Evolutionary conservation across 257 asterid species (phyloP).

Genomic region (Solanum piurae): DNA sequence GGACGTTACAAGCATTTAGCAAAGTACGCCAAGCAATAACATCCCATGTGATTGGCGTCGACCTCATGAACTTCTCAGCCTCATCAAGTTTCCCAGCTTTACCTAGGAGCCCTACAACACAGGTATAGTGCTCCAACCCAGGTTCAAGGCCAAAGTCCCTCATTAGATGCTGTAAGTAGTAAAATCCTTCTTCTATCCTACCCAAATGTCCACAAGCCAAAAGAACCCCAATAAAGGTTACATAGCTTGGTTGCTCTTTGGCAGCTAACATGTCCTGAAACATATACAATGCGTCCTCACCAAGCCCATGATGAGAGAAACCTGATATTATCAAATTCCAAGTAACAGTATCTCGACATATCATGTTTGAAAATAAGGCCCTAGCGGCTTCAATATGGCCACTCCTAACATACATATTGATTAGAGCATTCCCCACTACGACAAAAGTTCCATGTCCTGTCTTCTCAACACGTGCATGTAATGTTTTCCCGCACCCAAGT

Average conservation of each 20-base stretch:
- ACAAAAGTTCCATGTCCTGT: conserved; percentile 38
- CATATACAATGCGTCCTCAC: conserved; percentile 44
- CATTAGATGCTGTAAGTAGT: conserved; percentile 51
- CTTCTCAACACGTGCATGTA: conserved; percentile 55
- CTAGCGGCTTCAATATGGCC: conserved; percentile 56
- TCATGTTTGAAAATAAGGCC: conserved; percentile 31
- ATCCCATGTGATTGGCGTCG: conserved; percentile 54
- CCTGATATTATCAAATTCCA: conserved; percentile 79
- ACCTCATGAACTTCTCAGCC: conserved; percentile 58
- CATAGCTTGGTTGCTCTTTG: conserved; percentile 44
- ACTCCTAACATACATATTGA: conserved; percentile 59
- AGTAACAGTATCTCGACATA: conserved; percentile 35
- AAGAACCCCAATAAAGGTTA: conserved; percentile 71
- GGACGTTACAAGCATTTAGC: conserved; percentile 75
- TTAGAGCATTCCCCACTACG: conserved; percentile 51
- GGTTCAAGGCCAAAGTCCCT: conserved; percentile 46
- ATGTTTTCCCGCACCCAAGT: conserved; percentile 49
- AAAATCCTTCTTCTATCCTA: conserved; percentile 50
- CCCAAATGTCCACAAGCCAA: conserved; percentile 74
- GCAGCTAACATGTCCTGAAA: conserved; percentile 48
- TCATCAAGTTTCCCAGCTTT: conserved; percentile 61
- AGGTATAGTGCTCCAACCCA: conserved; percentile 78
- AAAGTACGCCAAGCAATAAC: conserved; percentile 74
- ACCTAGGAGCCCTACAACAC: conserved; percentile 62
- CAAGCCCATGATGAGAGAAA: conserved; percentile 70